phyloP scores from a whole-genome alignment of 805 yeast species.

The Teunomyces panamensis region DNA sequence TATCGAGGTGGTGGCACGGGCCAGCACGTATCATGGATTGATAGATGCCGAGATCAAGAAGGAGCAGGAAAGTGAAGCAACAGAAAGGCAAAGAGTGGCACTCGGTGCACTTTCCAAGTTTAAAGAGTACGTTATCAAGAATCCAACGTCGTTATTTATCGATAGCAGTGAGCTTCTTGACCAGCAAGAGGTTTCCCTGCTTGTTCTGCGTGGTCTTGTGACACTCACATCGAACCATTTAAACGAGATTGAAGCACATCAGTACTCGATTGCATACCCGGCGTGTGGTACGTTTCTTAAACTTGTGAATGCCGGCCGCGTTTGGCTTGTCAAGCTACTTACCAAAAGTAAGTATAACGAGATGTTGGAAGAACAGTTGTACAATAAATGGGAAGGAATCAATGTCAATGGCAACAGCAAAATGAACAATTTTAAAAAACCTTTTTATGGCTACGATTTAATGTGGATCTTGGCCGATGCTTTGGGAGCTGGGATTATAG shows the following conservation, averaged over 20 bases:
- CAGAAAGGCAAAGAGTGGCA: too few relatives aligned
- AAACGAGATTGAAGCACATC: constrained; percentile 36
- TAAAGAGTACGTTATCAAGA: constrained; percentile 14
- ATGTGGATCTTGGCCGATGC: constrained; percentile 51
- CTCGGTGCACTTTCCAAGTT: constrained; percentile 19
- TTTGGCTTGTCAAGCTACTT: constrained; percentile 41
- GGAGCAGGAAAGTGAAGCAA: constrained; percentile 9
- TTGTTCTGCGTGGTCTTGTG: constrained; percentile 43
- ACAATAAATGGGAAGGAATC: constrained; percentile 45
- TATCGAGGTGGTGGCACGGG: constrained; percentile 34
- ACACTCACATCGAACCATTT: constrained; percentile 46
- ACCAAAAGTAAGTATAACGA: constrained; percentile 40
- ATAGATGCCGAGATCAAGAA: constrained; percentile 14
- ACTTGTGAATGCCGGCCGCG: constrained; percentile 42
- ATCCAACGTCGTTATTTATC: constrained; percentile 29
- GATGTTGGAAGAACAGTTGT: constrained; percentile 38
- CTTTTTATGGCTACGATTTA: constrained; percentile 50
- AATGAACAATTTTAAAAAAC: constrained; percentile 42
- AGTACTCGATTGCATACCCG: constrained; percentile 46
- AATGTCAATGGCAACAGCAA: constrained; percentile 21
- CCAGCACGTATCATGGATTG: constrained; percentile 19
- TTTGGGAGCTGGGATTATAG: constrained; percentile 50
- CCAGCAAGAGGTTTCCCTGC: constrained; percentile 22
- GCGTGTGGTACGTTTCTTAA: constrained; percentile 49
- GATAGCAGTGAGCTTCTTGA: constrained; percentile 15